Base-by-base conservation (phyloP, 1,284 basidiomycete species). In the Ceratobasidium sp. region DNA sequence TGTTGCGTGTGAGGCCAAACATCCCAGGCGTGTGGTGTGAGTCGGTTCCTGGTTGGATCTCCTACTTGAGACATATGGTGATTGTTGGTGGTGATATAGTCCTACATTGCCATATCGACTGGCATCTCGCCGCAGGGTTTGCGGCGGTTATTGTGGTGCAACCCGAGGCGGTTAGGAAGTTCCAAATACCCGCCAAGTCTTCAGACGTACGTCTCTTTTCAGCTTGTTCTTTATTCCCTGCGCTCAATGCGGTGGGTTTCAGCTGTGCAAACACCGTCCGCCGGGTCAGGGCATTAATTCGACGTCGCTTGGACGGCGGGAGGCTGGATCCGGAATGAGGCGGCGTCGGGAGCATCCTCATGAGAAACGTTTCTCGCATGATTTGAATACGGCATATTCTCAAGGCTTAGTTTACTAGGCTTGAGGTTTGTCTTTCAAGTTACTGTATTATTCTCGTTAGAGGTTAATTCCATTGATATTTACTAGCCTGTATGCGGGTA, bases 1-100 rank as follows among this genome's bases (percentile, higher is more conserved):
- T 85, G 44, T 46, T 83, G 0, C 79, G 83, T 2, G 22, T 73
- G 22, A 25, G 22, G 54, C 54, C 54, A 3, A 40, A 57, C 29
- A 46, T 43, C 22, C 68, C 68, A 25, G 68, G 70, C 7, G 70
- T 73, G 8, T 73, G 70, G 70, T 62, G 70, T 73, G 52, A 62
- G 70, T 69, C 25, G 15, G n/a, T 40, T 57, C 13, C 25, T 7
- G 7, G 56, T 22, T 57, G 8, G 37, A 32, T 1, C 15, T 32
- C 11, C 17, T 25, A 25, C 13, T 49, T 7, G 44, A 34, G 25
- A 40, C 59, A 11, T 40, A 19, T 32, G 57, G 22, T 59, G 19
- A 59, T 13, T 59, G 19, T 37, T 22, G 15, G 9, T 29, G 17
- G 40, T 4, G 25, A 29, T 29, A 29, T 25, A 73, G 70, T 62